Evolutionary conservation across 176 grass and related monocot genomes (phyloP).

Genomic region (bread wheat (Triticum aestivum)): IWGSC_CS_RefSeq_v2.1 NC_057812.1:507591982-507592481

Average conservation of each 20-base stretch:
- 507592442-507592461: background rate
- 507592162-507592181: background rate
- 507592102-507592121: background rate
- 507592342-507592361: background rate
- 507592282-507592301: background rate
- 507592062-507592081: too few relatives aligned
- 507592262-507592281: background rate
- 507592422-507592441: background rate
- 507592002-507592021: too few relatives aligned
- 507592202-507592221: background rate
- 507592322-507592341: background rate
- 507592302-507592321: background rate
- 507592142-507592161: background rate
- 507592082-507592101: background rate
- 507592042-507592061: too few relatives aligned
- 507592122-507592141: background rate
- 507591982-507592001: too few relatives aligned
- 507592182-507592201: background rate
- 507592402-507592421: constrained; percentile 6
- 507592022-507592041: too few relatives aligned
- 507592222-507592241: background rate
- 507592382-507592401: constrained; percentile 4
- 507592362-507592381: background rate
- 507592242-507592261: background rate
- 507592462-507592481: background rate